Evolutionary conservation across 2,329 filamentous ascomycete species (phyloP).

Genomic region (Graphilbum sp.): DNA sequence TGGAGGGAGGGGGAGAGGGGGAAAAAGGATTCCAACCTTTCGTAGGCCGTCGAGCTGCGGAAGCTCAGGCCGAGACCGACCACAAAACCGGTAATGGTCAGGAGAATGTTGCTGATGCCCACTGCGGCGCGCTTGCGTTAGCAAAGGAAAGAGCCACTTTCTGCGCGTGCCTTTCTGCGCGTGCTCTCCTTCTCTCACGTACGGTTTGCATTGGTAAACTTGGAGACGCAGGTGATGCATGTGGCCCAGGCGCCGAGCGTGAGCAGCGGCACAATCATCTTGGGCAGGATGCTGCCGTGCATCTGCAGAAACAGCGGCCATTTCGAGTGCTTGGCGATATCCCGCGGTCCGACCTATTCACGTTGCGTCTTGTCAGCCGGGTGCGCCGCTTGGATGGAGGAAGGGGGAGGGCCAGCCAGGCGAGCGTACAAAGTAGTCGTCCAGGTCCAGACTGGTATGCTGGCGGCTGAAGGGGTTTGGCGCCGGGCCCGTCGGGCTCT

Average conservation of each 20-base stretch:
- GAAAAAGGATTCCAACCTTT: too few relatives aligned
- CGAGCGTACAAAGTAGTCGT: constrained; percentile 27
- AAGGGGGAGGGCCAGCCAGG: not conserved
- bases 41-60: constrained; percentile 63
- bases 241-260: constrained; percentile 51
- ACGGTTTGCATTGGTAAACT: constrained; percentile 12
- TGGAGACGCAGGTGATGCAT: constrained; percentile 32
- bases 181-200: too few relatives aligned
- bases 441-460: constrained; percentile 21
- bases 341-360: constrained; percentile 34
- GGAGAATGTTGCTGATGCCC: constrained; percentile 50
- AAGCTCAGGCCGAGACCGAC: constrained; percentile 65
- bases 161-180: too few relatives aligned
- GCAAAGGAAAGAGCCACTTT: not conserved
- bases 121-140: constrained; percentile 10
- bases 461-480: constrained; percentile 18
- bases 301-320: constrained; percentile 63
- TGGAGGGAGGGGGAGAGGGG: too few relatives aligned
- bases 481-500: constrained; percentile 10
- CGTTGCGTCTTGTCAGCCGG: too few relatives aligned
- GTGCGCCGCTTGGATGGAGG: not conserved
- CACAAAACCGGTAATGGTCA: constrained; percentile 74
- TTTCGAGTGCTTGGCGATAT: constrained; percentile 60
- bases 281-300: constrained; percentile 56
- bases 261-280: constrained; percentile 55